Base-by-base conservation (phyloP, 2,329 filamentous ascomycete species). In the Sporothrix mexicana region DNA sequence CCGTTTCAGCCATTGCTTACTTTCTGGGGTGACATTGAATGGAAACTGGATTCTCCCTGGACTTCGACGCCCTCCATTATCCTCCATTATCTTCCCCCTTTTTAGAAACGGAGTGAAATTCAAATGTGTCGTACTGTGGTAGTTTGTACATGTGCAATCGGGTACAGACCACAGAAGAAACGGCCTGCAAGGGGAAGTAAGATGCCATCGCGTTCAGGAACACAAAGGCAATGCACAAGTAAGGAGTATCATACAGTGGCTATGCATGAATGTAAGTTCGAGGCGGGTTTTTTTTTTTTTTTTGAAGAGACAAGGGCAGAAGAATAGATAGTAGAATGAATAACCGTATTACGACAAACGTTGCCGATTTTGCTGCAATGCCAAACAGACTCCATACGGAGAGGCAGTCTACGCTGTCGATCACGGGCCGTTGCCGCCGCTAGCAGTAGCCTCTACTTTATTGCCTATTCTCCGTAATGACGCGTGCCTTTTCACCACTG, bases 381-480 rank as follows among this genome's bases (percentile, higher is more conserved):
- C n/a, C 23, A 12, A 55, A 55, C 3, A 23, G 36, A 15, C 59
- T 36, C 57, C 57, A 61, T 36, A n/a, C n/a, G 57, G 59, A 62
- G 8, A 20, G 30, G 30, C n/a, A 64, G 61, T 15, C n/a, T 20
- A 64, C 61, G 25, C n/a, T 66, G 61, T 47, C 61, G 61, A 66
- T 66, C 61, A 15, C 61, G 61, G 61, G 61, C 61, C 61, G 61
- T 20, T 66, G 61, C 61, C 41, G 61, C 41, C 41, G 61, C 61
- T 47, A 66, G 41, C 47, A 20, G 47, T 57, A 12, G 41, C 47
- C 17, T 47, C n/a, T 2, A 23, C 61, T 10, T 45, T 45, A 25
- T 66, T 43, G 13, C 10, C 41, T 45, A 17, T 47, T 66, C 30
- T 36, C 30, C 3, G 30, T 36, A 36, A 36, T 6, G 7, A 36